Evolutionary conservation across 1,139 yeast genomes (phyloP).

Genomic region (Pichia sp.): DNA sequence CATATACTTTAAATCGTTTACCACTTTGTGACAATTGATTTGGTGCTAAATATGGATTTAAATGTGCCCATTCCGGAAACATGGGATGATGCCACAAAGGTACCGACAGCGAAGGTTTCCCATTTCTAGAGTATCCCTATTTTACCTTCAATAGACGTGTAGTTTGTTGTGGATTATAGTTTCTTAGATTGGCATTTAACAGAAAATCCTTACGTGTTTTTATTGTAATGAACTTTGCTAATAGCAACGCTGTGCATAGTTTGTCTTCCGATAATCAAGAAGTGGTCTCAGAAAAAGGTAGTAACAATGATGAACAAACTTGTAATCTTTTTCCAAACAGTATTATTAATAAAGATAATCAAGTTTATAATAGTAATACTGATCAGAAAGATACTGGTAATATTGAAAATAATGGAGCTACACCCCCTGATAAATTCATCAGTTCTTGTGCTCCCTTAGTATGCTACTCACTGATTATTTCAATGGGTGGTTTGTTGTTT

Average conservation of each 20-base stretch:
- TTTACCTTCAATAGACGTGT: neutral
- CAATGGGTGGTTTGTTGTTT: conserved; percentile 63
- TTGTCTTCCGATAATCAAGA: neutral
- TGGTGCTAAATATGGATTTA: too few species aligned
- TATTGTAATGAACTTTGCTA: neutral
- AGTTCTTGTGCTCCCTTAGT: conserved; percentile 6
- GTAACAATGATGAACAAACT: neutral
- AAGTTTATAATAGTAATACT: neutral
- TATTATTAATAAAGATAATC: neutral
- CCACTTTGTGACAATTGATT: too few species aligned
- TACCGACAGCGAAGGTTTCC: neutral
- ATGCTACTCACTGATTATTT: conserved; percentile 32
- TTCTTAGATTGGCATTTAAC: too few species aligned
- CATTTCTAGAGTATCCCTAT: neutral
- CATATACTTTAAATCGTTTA: neutral
- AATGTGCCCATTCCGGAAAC: too few species aligned
- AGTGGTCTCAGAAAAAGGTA: neutral
- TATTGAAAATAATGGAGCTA: neutral
- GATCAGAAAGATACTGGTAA: neutral
- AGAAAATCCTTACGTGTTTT: neutral
- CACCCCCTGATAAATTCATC: neutral
- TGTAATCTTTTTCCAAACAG: neutral
- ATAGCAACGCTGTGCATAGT: neutral
- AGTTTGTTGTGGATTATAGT: neutral
- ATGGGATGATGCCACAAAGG: neutral